Evolutionary conservation across 1,139 yeast species (phyloP).

Genomic region (Arxiozyma slooffiae): DNA sequence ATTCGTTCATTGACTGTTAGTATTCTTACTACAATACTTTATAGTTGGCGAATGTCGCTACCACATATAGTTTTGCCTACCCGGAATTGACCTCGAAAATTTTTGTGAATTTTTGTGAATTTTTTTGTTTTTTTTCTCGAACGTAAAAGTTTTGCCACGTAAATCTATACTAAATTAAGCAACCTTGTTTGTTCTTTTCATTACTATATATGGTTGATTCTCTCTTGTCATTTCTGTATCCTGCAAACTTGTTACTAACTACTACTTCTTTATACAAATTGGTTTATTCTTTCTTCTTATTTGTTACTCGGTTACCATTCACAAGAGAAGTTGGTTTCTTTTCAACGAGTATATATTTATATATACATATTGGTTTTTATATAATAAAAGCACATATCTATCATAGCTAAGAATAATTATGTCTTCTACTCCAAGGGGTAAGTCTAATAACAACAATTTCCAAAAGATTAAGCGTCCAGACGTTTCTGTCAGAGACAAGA

Average conservation of each 20-base stretch:
- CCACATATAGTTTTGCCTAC: not conserved
- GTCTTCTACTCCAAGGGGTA: constrained; percentile 10
- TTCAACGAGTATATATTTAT: not conserved
- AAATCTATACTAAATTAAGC: no score
- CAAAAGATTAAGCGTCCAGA: constrained; percentile 61
- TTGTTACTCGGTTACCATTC: no score
- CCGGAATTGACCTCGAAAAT: not conserved
- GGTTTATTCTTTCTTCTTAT: no score
- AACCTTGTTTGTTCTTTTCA: no score
- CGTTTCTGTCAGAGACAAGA: constrained; percentile 45
- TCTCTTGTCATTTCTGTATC: no score
- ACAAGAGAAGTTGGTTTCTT: no score
- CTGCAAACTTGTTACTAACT: not conserved
- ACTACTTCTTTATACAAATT: no score
- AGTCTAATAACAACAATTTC: constrained; percentile 1
- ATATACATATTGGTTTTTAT: no score
- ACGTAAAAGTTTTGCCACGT: not conserved
- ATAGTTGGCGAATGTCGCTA: not conserved
- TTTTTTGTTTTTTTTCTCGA: not conserved
- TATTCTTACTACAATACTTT: constrained; percentile 69
- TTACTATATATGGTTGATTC: not conserved
- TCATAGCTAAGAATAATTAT: not conserved
- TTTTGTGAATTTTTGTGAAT: no score
- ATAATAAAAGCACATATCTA: not conserved
- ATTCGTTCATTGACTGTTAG: constrained; percentile 83